Conservation (phyloP, 108 stramenopile species). For the Skeletonema potamos region DNA sequence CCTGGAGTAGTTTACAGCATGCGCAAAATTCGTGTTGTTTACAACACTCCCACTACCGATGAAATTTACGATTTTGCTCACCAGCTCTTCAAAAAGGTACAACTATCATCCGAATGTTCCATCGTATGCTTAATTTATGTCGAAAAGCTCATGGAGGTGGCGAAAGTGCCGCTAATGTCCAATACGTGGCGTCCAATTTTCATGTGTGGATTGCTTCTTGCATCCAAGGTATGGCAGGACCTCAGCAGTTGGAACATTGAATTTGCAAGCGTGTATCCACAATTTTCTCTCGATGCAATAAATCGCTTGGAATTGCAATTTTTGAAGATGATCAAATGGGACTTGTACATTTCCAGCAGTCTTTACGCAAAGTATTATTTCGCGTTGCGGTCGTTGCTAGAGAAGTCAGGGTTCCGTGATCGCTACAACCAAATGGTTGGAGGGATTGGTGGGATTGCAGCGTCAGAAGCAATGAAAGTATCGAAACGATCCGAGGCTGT, state of each 20-base stretch:
- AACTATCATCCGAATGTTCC: slow-evolving; percentile 95
- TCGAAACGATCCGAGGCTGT: slow-evolving; percentile 72
- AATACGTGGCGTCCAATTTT: slow-evolving; percentile 96
- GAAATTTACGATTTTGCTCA: slow-evolving; percentile 91
- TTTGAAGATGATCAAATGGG: slow-evolving; percentile 91
- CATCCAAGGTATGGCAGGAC: slow-evolving; percentile 99
- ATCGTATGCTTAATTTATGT: slow-evolving; percentile 98
- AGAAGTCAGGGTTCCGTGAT: slow-evolving; percentile 85
- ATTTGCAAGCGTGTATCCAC: slow-evolving; percentile 94
- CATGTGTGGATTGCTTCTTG: slow-evolving; percentile 94
- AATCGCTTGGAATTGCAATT: slow-evolving; percentile 89
- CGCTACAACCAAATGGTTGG: slow-evolving; percentile 69
- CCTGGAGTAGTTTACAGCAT: slow-evolving; percentile 74
- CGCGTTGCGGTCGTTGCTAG: slow-evolving; percentile 90
- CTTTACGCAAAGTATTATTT: slow-evolving; percentile 99
- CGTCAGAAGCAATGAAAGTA: slow-evolving; percentile 78
- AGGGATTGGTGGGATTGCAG: slow-evolving; percentile 76
- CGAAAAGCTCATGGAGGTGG: slow-evolving; percentile 93
- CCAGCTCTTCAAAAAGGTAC: slow-evolving; percentile 90
- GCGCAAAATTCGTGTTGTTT: slow-evolving; percentile 62
- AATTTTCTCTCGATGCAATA: slow-evolving; percentile 92
- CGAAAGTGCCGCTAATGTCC: slow-evolving; percentile 90
- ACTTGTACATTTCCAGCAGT: slow-evolving; percentile 93
- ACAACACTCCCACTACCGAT: slow-evolving; percentile 70
- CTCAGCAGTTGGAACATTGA: slow-evolving; percentile 97